Evolutionary conservation across 176 grass and related monocot species (phyloP), one percentile per base, ranked within the genome.

Genomic region (Tillandsia leiboldiana): DNA sequence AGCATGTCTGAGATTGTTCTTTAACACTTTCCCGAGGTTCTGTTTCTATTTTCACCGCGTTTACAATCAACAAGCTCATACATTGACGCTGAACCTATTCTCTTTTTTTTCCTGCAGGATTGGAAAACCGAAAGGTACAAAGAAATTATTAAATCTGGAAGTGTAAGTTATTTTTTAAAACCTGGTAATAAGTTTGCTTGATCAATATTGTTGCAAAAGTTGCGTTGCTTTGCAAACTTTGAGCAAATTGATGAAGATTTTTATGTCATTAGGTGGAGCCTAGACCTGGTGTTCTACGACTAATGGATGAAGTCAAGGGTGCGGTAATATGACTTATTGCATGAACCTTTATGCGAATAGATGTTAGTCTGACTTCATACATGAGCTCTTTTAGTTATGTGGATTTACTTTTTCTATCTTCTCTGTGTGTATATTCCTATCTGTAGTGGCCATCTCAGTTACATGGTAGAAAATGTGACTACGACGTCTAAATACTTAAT

Each of bases 101-200:
- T 73, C 71, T 42, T 67, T 28, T 12, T 50, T 52, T 66, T 73
- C 68, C 78, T 90, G 73, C 82, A 97, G 93, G 86, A 92, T 29
- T 97, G 93, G 93, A 97, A 97, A 83, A 97, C 86, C 52, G 89
- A 92, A 75, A 85, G 93, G 57, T 97, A 97, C 79, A 97, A 97
- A 83, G 93, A 79, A 57, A 97, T 97, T 75, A 76, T 97, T 68
- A 92, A 90, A 72, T 97, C 89, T 72, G 93, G 93, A 83, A 85
- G 83, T 72, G 89, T 92, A 58, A 96, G 92, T 83, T 70, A 49
- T 24, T 13, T 80, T 68, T 29, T 59, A 2, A 15, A 14, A 1
- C 42, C 42, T 6, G 12, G 23, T 63, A 18, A 50, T 12, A 49
- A 63, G 17, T n/a, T 61, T 63, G 2, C 66, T 51, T 48, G 51